Evolutionary conservation across 306 rosid species (phyloP), one percentile per base, ranked within the genome.

Genomic region (Psophocarpus tetragonolobus): DNA sequence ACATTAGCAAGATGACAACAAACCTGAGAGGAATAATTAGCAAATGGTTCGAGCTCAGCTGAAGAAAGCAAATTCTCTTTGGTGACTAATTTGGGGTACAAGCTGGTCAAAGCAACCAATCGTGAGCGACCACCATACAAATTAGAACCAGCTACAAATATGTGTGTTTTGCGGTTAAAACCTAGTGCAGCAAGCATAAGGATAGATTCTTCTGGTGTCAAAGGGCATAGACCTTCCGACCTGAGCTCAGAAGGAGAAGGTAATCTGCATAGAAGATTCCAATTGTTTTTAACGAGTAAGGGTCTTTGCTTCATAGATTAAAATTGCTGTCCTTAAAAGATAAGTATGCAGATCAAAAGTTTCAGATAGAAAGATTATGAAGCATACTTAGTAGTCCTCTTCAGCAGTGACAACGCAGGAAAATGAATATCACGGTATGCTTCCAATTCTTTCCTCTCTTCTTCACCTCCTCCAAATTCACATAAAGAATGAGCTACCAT

Each of bases 101-200:
- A 80, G 85, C 76, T 91, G 24, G 92, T 95, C 85, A 95, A 84
- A 73, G 97, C 96, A 78, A 68, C 74, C 90, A 95, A 81, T 73
- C 96, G 84, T 58, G 96, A 83, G 61, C 65, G 84, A 45, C 97
- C 99, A 73, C 97, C 99, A 71, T 91, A 92, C 79, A 95, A 84
- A 78, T 95, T 92, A 71, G 97, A 89, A 73, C 99, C 99, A 67
- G 99, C 99, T 50, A 95, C 92, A 70, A 87, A 95, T 80, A 95
- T 39, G 58, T 53, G 88, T 14, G 99, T 90, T 85, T 92, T 88
- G 68, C 97, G 92, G 69, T 85, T 92, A 86, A 95, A 95, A 73
- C 99, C 99, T 77, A 95, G 99, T 62, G 97, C 97, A 68, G 94
- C 96, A 73, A 95, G 97, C 97, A 92, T 86, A 72, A 95, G 99